Evolutionary conservation across 2,329 filamentous ascomycete genomes (phyloP).

Genomic region (Penicillium sp.): DNA sequence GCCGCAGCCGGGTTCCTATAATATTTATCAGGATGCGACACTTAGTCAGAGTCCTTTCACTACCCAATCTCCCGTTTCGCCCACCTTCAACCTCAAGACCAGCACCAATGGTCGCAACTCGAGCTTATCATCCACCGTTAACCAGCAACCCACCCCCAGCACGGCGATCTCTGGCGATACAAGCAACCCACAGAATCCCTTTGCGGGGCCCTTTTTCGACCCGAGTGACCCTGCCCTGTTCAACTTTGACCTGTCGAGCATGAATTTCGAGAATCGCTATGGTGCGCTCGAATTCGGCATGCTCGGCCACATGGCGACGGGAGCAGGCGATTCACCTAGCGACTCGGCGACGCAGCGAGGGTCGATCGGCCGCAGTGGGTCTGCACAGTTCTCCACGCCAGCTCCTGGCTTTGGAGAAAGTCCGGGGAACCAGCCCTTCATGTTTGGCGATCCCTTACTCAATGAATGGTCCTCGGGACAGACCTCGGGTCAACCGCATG

Average conservation of each 20-base stretch:
- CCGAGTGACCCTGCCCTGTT: slow-evolving; percentile 90
- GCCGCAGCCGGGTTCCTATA: slow-evolving; percentile 35
- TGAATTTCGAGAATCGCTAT: slow-evolving; percentile 96
- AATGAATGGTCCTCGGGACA: slow-evolving; percentile 51
- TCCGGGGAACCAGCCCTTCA: slow-evolving; percentile 49
- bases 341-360: slow-evolving; percentile 59
- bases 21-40: slow-evolving; percentile 54
- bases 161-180: slow-evolving; percentile 55
- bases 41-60: slow-evolving; percentile 60
- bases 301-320: slow-evolving; percentile 94
- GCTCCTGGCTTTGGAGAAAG: slow-evolving; percentile 50
- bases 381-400: slow-evolving; percentile 45
- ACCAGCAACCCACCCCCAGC: slow-evolving; percentile 51
- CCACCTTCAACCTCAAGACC: slow-evolving; percentile 65
- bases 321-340: slow-evolving; percentile 76
- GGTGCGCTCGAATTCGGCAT: slow-evolving; percentile 95
- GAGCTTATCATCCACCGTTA: slow-evolving; percentile 44
- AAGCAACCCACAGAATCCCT: slow-evolving; percentile 44
- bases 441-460: slow-evolving; percentile 51
- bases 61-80: slow-evolving; percentile 71
- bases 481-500: slow-evolving; percentile 35
- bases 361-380: slow-evolving; percentile 50
- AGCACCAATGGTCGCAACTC: slow-evolving; percentile 41
- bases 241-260: slow-evolving; percentile 92
- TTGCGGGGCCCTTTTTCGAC: slow-evolving; percentile 72